These are phyloP conservation scores for Hanseniaspora taiwanica DNA, from an alignment of 805 yeast species.

Conservation along the genomic window DNA sequence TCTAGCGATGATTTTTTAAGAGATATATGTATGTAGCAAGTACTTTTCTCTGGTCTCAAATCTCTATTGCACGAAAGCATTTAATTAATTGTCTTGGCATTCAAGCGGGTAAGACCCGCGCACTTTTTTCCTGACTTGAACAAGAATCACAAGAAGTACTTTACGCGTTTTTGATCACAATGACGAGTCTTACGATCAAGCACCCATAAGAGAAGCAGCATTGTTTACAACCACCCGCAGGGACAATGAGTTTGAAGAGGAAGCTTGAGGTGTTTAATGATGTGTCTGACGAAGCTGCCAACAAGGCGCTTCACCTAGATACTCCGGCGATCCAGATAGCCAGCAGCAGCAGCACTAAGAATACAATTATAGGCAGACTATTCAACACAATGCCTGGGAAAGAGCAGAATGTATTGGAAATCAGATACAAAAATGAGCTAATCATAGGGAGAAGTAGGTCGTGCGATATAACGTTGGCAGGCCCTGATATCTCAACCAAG, in stretches of 20 bases:
- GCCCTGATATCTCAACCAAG: slow-evolving; percentile 49
- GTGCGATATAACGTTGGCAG: slow-evolving; percentile 42
- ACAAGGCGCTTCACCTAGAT: slow-evolving; percentile 11
- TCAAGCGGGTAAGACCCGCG: too few species aligned
- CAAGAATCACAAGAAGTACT: too few species aligned
- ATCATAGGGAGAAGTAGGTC: slow-evolving; percentile 44
- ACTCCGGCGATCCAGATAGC: too few species aligned
- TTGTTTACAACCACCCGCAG: too few species aligned
- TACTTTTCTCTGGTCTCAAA: too few species aligned
- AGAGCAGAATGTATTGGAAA: slow-evolving; percentile 14
- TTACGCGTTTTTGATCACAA: too few species aligned
- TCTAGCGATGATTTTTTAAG: slow-evolving; percentile 14
- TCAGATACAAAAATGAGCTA: slow-evolving; percentile 24
- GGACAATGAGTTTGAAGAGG: neutral
- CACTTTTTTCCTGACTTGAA: too few species aligned
- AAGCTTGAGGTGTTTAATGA: slow-evolving; percentile 3
- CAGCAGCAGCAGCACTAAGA: too few species aligned
- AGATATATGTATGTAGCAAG: neutral
- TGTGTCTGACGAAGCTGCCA: slow-evolving; percentile 6
- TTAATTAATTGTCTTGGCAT: too few species aligned
- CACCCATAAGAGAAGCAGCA: too few species aligned
- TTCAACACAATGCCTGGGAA: slow-evolving; percentile 22
- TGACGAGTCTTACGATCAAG: too few species aligned
- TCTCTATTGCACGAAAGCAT: too few species aligned
- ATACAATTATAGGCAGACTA: slow-evolving; percentile 12